phyloP scores from a whole-genome alignment of 257 asterid genomes.

The Leonotis leonurus region DNA sequence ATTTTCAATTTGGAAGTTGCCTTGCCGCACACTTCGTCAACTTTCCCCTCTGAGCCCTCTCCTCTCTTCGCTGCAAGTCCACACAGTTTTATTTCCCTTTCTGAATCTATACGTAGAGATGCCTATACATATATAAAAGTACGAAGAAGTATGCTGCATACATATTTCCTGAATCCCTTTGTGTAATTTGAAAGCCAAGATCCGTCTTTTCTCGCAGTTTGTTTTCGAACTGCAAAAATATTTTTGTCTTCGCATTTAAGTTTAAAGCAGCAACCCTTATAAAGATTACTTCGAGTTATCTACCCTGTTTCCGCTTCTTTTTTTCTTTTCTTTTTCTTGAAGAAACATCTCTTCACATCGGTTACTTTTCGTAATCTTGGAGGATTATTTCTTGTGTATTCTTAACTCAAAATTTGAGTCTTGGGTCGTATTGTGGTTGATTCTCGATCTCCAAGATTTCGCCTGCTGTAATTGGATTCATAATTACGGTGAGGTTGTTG shows the following conservation, averaged over 20 bases:
- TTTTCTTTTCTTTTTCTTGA: background rate
- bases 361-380: too few relatives aligned
- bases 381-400: too few relatives aligned
- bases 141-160: background rate
- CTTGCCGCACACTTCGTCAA: too few relatives aligned
- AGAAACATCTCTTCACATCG: background rate
- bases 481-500: conserved; percentile 14
- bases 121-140: background rate
- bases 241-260: too few relatives aligned
- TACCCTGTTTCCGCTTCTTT: conserved; percentile 2
- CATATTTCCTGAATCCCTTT: conserved; percentile 12
- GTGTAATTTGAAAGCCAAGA: conserved; percentile 4
- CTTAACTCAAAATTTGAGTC: background rate
- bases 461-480: too few relatives aligned
- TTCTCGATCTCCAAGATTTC: too few relatives aligned
- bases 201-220: conserved; percentile 14
- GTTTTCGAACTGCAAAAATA: background rate
- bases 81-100: conserved; percentile 19
- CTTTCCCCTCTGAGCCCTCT: background rate
- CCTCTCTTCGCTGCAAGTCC: conserved; percentile 17
- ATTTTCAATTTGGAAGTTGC: conserved; percentile 4
- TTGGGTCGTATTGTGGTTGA: conserved; percentile 8
- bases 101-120: too few relatives aligned
- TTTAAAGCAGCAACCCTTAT: too few relatives aligned
- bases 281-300: too few relatives aligned